phyloP scores from a whole-genome alignment of 805 yeast genomes.

The Phaffomyces opuntiae region DNA sequence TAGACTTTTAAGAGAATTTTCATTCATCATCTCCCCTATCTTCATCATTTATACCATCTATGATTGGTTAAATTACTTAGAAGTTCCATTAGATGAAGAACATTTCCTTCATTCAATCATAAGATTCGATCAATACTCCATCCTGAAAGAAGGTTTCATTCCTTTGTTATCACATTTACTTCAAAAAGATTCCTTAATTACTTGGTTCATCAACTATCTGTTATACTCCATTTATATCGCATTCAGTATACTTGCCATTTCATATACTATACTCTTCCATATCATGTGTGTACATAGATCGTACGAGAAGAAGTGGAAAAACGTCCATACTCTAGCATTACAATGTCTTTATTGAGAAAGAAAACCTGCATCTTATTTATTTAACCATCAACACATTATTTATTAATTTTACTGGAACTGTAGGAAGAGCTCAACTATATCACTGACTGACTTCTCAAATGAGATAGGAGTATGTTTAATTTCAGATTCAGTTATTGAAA shows the following conservation, averaged over 20 bases:
- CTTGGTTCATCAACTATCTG: not conserved
- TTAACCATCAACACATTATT: not conserved
- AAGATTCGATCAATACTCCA: slow-evolving; percentile 11
- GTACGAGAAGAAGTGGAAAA: slow-evolving; percentile 20
- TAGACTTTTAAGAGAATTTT: slow-evolving; percentile 10
- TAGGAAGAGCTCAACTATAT: not conserved
- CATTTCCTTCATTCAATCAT: slow-evolving; percentile 14
- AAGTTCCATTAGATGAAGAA: not conserved
- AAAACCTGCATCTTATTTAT: not conserved
- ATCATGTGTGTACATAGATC: slow-evolving; percentile 13
- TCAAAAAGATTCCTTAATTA: not conserved
- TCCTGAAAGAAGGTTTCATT: slow-evolving; percentile 11
- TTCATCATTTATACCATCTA: slow-evolving; percentile 15
- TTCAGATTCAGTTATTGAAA: slow-evolving; percentile 4
- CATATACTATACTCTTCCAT: slow-evolving; percentile 14
- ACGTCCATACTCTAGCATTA: slow-evolving; percentile 3
- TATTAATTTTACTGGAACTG: not conserved
- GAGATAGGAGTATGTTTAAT: slow-evolving; percentile 1
- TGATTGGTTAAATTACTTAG: slow-evolving; percentile 9
- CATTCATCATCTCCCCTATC: slow-evolving; percentile 15
- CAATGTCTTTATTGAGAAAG: too few relatives aligned
- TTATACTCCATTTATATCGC: slow-evolving; percentile 6
- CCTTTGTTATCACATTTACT: slow-evolving; percentile 9
- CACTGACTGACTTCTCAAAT: slow-evolving; percentile 1
- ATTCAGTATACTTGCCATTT: slow-evolving; percentile 8